Percentiles rank a stretch among this genome's conserved stretches.
phyloP scores from a whole-genome alignment of 305 asterid genomes.

The Withania somnifera region DNA sequence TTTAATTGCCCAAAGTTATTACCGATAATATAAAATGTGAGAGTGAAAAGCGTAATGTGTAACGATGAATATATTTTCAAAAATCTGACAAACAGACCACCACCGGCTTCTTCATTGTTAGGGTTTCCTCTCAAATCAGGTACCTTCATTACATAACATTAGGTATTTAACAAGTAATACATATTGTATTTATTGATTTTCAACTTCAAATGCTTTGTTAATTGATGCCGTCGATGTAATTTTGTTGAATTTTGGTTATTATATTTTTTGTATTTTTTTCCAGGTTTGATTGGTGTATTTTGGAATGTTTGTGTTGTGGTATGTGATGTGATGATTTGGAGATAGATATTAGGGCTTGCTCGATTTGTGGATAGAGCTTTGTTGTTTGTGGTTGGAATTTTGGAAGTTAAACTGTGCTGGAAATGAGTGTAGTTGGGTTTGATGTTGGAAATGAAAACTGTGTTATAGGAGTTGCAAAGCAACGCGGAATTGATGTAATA shows the following conservation, averaged over 20 bases:
- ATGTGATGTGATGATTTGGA: background rate
- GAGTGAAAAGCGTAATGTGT: background rate
- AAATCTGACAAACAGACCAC: background rate
- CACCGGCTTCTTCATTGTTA: conserved; percentile 4
- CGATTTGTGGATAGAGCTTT: conserved; percentile 3
- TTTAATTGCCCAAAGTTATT: background rate
- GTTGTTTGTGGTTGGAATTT: conserved; percentile 1
- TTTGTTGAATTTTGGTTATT: background rate
- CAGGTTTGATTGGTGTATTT: background rate
- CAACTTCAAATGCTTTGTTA: background rate
- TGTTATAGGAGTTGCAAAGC: conserved; percentile 77
- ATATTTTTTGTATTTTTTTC: background rate
- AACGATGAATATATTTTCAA: background rate
- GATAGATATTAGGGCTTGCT: conserved; percentile 1
- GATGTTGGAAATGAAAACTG: conserved; percentile 94
- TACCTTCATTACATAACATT: background rate
- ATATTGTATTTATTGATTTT: background rate
- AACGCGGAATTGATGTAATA: conserved; percentile 78
- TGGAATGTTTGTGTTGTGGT: background rate
- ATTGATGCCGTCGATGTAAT: background rate
- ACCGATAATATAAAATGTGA: background rate
- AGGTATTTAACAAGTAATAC: background rate
- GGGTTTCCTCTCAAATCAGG: conserved; percentile 5
- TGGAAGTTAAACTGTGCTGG: conserved; percentile 16
- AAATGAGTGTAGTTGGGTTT: conserved; percentile 85